Evolutionary conservation across 2,329 filamentous ascomycete species (phyloP).

Genomic region (Diaporthe citri): DNA sequence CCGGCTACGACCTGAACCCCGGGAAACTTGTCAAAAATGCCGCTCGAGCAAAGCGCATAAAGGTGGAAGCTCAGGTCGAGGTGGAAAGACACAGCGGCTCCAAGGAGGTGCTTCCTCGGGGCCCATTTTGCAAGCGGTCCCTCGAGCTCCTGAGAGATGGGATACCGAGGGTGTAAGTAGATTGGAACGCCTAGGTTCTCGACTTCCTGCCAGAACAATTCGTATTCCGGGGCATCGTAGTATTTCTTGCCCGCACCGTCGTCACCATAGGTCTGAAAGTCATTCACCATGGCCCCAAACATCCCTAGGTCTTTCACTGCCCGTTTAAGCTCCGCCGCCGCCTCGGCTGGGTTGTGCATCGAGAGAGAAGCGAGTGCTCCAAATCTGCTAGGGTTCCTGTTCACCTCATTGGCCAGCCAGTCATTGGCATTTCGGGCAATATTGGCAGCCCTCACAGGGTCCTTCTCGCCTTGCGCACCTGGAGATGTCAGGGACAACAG

Average conservation of each 20-base stretch:
- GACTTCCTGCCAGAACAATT: slow-evolving; percentile 49
- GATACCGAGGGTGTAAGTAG: slow-evolving; percentile 52
- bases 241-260: slow-evolving; percentile 45
- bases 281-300: slow-evolving; percentile 51
- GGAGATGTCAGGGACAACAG: slow-evolving; percentile 51
- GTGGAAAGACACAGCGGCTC: slow-evolving; percentile 52
- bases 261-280: slow-evolving; percentile 46
- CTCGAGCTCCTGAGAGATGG: slow-evolving; percentile 46
- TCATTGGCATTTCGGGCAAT: slow-evolving; percentile 49
- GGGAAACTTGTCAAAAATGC: slow-evolving; percentile 57
- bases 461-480: slow-evolving; percentile 48
- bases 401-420: slow-evolving; percentile 49
- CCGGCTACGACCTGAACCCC: slow-evolving; percentile 56
- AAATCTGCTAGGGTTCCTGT: slow-evolving; percentile 47
- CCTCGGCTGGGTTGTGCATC: slow-evolving; percentile 49
- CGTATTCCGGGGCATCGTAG: slow-evolving; percentile 49
- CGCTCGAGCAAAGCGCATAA: slow-evolving; percentile 58
- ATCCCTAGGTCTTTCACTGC: slow-evolving; percentile 50
- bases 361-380: slow-evolving; percentile 50
- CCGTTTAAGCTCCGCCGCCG: slow-evolving; percentile 48
- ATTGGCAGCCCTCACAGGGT: slow-evolving; percentile 44
- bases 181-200: slow-evolving; percentile 51
- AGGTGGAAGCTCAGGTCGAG: slow-evolving; percentile 59
- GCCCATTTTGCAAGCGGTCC: slow-evolving; percentile 40
- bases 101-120: slow-evolving; percentile 49